Conservation (phyloP, 139 green algal genomes). For the Asterochloris sp. region DNA sequence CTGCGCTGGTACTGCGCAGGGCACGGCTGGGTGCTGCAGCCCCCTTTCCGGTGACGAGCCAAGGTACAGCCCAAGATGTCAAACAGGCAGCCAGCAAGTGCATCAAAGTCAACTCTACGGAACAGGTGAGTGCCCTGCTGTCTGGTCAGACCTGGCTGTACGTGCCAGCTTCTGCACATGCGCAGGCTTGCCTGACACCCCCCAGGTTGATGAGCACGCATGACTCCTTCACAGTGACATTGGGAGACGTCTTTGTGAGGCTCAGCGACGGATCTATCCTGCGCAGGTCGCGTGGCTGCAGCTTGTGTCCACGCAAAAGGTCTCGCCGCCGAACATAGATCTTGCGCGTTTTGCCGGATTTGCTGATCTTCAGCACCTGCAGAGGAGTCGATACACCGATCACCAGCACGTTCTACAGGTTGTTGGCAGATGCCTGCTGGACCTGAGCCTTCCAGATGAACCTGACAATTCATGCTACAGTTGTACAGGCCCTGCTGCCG, state of each 20-base stretch:
- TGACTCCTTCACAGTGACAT: slow-evolving; percentile 84
- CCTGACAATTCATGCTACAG: neutral
- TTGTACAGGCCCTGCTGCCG: neutral
- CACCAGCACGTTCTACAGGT: neutral
- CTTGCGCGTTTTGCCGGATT: slow-evolving; percentile 47
- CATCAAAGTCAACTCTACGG: no score
- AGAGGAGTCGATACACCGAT: neutral
- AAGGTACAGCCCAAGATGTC: no score
- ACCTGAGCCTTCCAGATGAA: neutral
- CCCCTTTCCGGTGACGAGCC: no score
- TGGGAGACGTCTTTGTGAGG: slow-evolving; percentile 71
- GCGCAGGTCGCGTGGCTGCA: slow-evolving; percentile 89
- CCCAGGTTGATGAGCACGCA: slow-evolving; percentile 87
- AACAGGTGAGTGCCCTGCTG: no score
- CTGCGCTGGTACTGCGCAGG: no score
- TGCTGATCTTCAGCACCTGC: slow-evolving; percentile 71
- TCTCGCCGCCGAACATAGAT: slow-evolving; percentile 79
- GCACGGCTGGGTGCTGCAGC: no score
- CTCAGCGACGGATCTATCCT: slow-evolving; percentile 86
- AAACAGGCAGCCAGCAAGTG: no score
- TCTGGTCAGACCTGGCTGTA: neutral
- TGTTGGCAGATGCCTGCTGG: neutral
- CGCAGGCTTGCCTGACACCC: slow-evolving; percentile 49
- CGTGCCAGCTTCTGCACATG: neutral
- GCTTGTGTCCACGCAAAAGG: slow-evolving; percentile 70